Conservation (phyloP, 2,329 filamentous ascomycete genomes). For the Pseudonectria buxi region DNA sequence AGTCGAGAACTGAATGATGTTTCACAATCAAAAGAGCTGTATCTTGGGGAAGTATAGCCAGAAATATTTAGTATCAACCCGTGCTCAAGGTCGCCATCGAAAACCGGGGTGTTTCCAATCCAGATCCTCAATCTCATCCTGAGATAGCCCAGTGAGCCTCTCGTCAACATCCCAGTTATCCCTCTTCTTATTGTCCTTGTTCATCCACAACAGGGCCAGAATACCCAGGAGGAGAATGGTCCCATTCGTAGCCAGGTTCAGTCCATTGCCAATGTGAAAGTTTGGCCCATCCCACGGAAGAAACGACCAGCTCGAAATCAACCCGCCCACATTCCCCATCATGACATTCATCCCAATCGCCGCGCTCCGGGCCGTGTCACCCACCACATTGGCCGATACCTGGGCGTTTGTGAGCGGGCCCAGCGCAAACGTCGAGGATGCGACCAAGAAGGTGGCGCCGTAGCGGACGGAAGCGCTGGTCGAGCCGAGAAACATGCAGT, state of each 20-base stretch:
- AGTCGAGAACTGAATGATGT: too few species aligned
- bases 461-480: slow-evolving; percentile 50
- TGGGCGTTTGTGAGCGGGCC: slow-evolving; percentile 62
- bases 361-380: slow-evolving; percentile 60
- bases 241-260: slow-evolving; percentile 55
- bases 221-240: slow-evolving; percentile 45
- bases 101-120: slow-evolving; percentile 63
- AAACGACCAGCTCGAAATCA: slow-evolving; percentile 59
- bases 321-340: slow-evolving; percentile 63
- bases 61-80: too few species aligned
- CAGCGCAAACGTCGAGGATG: slow-evolving; percentile 55
- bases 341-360: slow-evolving; percentile 63
- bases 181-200: slow-evolving; percentile 46
- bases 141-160: slow-evolving; percentile 46
- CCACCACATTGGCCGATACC: slow-evolving; percentile 62
- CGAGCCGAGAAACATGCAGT: slow-evolving; percentile 62
- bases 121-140: slow-evolving; percentile 49
- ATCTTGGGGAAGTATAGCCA: too few species aligned
- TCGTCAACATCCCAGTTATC: slow-evolving; percentile 23
- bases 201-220: slow-evolving; percentile 52
- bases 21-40: too few species aligned
- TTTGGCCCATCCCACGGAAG: slow-evolving; percentile 55
- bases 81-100: slow-evolving; percentile 39
- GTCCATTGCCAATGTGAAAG: slow-evolving; percentile 62
- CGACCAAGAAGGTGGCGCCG: slow-evolving; percentile 63